These are phyloP conservation scores for Wickerhamiella parazyma DNA, from an alignment of 805 yeast species.

Conservation along the genomic window DNA sequence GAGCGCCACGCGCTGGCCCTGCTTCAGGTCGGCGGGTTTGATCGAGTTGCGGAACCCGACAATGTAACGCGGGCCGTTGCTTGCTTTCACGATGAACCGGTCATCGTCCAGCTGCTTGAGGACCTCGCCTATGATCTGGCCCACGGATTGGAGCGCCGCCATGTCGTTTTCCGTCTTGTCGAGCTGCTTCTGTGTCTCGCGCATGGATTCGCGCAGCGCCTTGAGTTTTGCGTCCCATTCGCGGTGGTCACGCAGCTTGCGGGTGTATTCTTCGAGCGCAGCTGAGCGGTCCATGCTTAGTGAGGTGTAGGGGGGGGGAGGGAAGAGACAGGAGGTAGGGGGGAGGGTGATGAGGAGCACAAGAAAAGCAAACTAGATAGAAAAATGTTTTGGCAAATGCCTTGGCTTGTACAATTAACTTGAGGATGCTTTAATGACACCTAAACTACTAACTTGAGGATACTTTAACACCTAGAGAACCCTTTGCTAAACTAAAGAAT, in stretches of 20 bases:
- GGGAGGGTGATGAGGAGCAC: neutral
- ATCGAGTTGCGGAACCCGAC: constrained; percentile 95
- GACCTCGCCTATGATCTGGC: constrained; percentile 94
- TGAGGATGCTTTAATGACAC: too few relatives aligned
- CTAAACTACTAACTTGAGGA: too few relatives aligned
- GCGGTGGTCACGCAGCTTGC: constrained; percentile 80
- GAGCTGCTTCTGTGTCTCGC: constrained; percentile 68
- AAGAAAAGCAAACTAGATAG: too few relatives aligned
- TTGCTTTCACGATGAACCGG: constrained; percentile 85
- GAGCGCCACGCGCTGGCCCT: constrained; percentile 90
- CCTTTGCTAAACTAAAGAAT: constrained; percentile 5
- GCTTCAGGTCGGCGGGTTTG: constrained; percentile 66
- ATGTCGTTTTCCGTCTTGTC: constrained; percentile 94
- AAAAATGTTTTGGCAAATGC: too few relatives aligned
- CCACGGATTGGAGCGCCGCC: constrained; percentile 92
- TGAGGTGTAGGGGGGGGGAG: neutral
- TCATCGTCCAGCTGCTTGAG: constrained; percentile 91
- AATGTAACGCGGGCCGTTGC: constrained; percentile 93
- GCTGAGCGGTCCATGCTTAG: constrained; percentile 39
- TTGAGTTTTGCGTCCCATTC: constrained; percentile 88
- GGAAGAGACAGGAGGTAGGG: neutral
- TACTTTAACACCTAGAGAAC: too few relatives aligned
- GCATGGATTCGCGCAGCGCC: constrained; percentile 66
- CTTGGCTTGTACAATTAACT: too few relatives aligned
- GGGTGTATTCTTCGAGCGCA: constrained; percentile 67